Evolutionary conservation across 2,329 filamentous ascomycete genomes (phyloP).

Genomic region (Exserohilum rostratum): DNA sequence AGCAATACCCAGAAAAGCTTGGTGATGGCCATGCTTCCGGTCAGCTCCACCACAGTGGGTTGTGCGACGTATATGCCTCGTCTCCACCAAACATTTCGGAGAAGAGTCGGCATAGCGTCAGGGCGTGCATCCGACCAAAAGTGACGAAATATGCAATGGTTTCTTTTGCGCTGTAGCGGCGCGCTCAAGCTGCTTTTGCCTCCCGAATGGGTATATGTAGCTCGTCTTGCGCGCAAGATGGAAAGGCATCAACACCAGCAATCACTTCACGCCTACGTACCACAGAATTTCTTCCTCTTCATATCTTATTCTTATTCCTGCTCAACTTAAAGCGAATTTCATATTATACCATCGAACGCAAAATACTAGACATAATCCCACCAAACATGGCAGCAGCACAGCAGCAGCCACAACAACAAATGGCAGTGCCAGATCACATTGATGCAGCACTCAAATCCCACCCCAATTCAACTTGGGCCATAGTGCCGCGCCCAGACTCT

Average conservation of each 20-base stretch:
- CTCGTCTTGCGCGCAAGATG: no score
- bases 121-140: neutral
- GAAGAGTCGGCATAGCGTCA: neutral
- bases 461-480: neutral
- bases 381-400: neutral
- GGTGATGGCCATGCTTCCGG: neutral
- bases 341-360: neutral
- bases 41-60: neutral
- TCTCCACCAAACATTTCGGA: neutral
- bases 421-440: neutral
- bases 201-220: neutral
- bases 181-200: neutral
- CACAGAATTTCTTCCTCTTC: neutral
- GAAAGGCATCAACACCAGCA: neutral
- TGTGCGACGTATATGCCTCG: neutral
- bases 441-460: neutral
- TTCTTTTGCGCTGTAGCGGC: neutral
- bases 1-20: neutral
- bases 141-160: neutral
- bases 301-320: neutral
- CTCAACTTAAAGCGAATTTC: neutral
- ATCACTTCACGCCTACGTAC: neutral
- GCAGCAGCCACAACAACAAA: neutral
- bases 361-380: neutral
- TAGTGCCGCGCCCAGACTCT: conserved; percentile 1